Base-by-base conservation (phyloP, 1,284 basidiomycete genomes). In the Cutaneotrichosporon mucoides region DNA sequence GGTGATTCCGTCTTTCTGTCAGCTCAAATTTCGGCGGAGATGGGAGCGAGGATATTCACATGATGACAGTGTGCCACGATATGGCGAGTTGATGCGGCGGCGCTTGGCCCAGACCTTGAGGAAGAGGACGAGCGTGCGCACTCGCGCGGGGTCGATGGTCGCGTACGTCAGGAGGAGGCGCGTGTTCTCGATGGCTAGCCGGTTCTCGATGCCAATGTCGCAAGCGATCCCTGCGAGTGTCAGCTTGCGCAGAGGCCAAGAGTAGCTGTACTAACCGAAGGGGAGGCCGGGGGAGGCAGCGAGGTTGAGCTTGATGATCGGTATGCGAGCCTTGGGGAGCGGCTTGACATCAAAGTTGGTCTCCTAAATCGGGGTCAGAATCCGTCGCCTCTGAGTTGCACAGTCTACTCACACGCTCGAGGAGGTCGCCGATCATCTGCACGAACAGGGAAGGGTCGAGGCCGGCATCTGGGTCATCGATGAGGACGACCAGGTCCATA, bases 21-120 rank as follows among this genome's bases (percentile, higher is more conserved):
- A 63, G 57, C 34, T 49, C 5, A 15, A 34, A 3, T 24, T 11
- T 12, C 40, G 38, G 7, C n/a, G 9, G 9, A 24, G 11, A 24
- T n/a, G n/a, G n/a, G 24, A 3, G 24, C 24, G 24, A 24, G 24
- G 24, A 12, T 10, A 61, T 76, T 62, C 50, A 77, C 76, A 99
- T 53, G 93, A 97, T 48, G 92, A 95, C 50, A 99, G 81, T 1
- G 95, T 98, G 61, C 95, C 95, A 70, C 90, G 88, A 79, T 97
- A 99, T 15, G 95, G 93, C 59, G 92, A 96, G 78, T 99, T 97
- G 79, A 99, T 96, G 85, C 96, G 94, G 79, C 90, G 85, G 75
- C 94, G 84, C 81, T 99, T 99, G 72, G 92, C 92, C 95, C 95
- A 99, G 38, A 99, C 92, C 83, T 99, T 99, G 73, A 99, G 85